Conservation (phyloP, 1,284 basidiomycete genomes). For the Rhodotorula mucilaginosa region DNA sequence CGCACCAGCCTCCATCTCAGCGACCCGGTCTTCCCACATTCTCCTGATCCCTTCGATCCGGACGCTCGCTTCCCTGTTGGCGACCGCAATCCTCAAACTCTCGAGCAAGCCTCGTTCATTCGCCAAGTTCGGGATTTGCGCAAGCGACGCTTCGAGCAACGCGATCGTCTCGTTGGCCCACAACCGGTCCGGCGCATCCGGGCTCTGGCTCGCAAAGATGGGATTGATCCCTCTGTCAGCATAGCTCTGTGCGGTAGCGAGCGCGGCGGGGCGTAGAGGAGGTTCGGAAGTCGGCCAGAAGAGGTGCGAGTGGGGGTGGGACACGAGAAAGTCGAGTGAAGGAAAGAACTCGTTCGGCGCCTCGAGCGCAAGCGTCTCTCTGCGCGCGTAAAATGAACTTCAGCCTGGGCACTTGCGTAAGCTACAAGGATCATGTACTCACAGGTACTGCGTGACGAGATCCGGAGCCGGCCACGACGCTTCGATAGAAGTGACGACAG, state of each 20-base stretch:
- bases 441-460: constrained; percentile 78
- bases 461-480: constrained; percentile 77
- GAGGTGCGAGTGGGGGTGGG: constrained; percentile 48
- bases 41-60: constrained; percentile 71
- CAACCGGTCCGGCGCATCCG: constrained; percentile 7
- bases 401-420: not conserved
- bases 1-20: not conserved
- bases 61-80: constrained; percentile 65
- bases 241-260: constrained; percentile 45
- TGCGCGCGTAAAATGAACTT: no score
- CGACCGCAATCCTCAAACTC: constrained; percentile 62
- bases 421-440: constrained; percentile 46
- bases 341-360: constrained; percentile 67
- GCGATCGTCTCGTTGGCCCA: constrained; percentile 56
- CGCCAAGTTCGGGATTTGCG: constrained; percentile 56
- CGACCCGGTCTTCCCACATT: constrained; percentile 56
- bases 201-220: constrained; percentile 47
- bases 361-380: constrained; percentile 55
- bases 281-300: constrained; percentile 30
- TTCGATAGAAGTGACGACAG: constrained; percentile 51
- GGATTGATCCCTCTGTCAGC: constrained; percentile 46
- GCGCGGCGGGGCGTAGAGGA: constrained; percentile 45
- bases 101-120: constrained; percentile 54
- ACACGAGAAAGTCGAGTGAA: constrained; percentile 62
- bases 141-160: constrained; percentile 16